Percentiles rank a stretch among this genome's conserved stretches.
Evolutionary conservation across 2,329 filamentous ascomycete genomes (phyloP).

Genomic region (Lasiodiplodia sp.): DNA sequence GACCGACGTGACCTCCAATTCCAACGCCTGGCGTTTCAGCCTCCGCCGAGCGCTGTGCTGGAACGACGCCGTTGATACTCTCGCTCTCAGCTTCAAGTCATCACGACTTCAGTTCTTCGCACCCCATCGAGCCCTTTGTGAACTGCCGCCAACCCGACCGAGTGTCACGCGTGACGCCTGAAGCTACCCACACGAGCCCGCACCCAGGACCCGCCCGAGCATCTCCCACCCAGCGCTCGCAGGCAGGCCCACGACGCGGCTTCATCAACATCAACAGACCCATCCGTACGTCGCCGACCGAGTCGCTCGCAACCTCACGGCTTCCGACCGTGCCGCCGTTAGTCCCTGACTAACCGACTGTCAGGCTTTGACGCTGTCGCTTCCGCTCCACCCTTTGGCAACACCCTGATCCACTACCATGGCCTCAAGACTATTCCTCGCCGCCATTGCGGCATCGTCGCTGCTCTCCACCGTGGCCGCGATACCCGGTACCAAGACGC

Average conservation of each 20-base stretch:
- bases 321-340: conserved; percentile 21
- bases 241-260: conserved; percentile 23
- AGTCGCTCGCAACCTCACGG: background rate
- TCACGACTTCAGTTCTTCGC: background rate
- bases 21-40: conserved; percentile 49
- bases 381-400: conserved; percentile 6
- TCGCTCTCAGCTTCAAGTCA: conserved; percentile 16
- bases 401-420: conserved; percentile 36
- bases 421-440: conserved; percentile 43
- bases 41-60: conserved; percentile 28
- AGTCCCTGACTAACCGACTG: conserved; percentile 17
- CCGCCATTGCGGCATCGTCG: conserved; percentile 43
- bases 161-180: conserved; percentile 23
- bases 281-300: conserved; percentile 18
- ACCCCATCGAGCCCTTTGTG: background rate
- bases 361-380: background rate
- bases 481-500: conserved; percentile 32
- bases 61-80: conserved; percentile 24
- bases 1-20: conserved; percentile 35
- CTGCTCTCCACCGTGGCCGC: conserved; percentile 41
- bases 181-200: conserved; percentile 6
- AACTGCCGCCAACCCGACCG: conserved; percentile 14
- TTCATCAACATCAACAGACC: conserved; percentile 8
- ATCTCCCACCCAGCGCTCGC: conserved; percentile 23
- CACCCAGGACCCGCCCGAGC: background rate